These are phyloP conservation scores for Calophaca sinica DNA, from an alignment of 306 rosid species.

Conservation along the genomic window DNA sequence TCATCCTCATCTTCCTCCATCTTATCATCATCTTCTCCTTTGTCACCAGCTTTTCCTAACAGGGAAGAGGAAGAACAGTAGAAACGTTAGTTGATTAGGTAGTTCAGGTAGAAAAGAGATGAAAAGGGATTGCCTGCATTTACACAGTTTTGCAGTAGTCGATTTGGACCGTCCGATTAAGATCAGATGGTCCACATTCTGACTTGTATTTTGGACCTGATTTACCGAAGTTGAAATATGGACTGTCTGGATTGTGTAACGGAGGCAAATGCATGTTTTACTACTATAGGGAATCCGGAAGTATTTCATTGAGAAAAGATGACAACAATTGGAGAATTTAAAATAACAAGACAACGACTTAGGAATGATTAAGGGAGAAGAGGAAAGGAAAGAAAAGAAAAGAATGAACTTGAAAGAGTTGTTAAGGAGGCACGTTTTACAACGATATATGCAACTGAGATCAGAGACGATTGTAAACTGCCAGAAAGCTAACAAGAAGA, in stretches of 20 bases:
- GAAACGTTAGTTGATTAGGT: background rate
- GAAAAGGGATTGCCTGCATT: no score
- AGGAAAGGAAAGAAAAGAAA: background rate
- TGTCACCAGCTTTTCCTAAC: constrained; percentile 57
- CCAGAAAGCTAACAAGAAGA: constrained; percentile 1
- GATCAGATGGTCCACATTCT: no score
- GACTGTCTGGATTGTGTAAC: no score
- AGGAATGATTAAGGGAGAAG: background rate
- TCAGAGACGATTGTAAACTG: no score
- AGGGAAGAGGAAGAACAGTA: constrained; percentile 3
- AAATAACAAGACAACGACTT: background rate
- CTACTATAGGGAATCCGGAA: no score
- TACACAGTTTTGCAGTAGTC: no score
- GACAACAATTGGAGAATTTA: background rate
- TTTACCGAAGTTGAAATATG: no score
- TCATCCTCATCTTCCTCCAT: constrained; percentile 47
- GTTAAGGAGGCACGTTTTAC: background rate
- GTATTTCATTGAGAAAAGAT: background rate
- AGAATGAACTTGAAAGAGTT: background rate
- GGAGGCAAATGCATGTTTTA: no score
- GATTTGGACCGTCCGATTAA: no score
- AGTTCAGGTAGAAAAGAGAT: background rate
- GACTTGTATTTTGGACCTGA: no score
- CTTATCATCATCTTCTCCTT: constrained; percentile 57
- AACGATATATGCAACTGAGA: background rate